Evolutionary conservation across 1,139 yeast genomes (phyloP).

Genomic region (Blastobotrys malaysiensis): DNA sequence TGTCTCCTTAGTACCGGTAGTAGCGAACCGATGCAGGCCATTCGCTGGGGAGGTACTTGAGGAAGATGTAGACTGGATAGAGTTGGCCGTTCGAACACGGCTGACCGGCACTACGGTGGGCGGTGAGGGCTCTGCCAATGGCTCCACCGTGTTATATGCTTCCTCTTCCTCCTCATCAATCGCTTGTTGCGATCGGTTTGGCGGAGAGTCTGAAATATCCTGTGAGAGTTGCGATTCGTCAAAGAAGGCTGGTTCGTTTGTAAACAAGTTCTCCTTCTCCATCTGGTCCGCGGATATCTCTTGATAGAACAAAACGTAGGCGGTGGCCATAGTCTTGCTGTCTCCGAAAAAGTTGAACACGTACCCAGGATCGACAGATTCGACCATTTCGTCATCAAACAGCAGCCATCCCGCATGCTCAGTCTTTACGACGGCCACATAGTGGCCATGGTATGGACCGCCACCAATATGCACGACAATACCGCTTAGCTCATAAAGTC

Average conservation of each 20-base stretch:
- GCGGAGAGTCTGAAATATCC: background rate
- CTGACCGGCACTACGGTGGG: constrained; percentile 1
- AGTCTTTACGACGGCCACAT: constrained; percentile 79
- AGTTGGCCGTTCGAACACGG: constrained; percentile 2
- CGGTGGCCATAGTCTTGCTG: constrained; percentile 83
- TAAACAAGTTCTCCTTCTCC: constrained; percentile 26
- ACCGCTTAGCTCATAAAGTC: constrained; percentile 73
- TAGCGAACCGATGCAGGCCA: constrained; percentile 5
- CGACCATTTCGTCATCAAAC: constrained; percentile 94
- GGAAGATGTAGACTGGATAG: background rate
- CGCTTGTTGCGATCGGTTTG: constrained; percentile 1
- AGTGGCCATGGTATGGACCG: constrained; percentile 97
- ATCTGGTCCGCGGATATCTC: constrained; percentile 28
- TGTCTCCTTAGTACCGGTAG: constrained; percentile 5
- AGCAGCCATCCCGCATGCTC: constrained; percentile 79
- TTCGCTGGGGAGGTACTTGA: constrained; percentile 2
- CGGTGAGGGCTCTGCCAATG: background rate
- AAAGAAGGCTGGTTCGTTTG: constrained; percentile 16
- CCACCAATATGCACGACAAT: constrained; percentile 94
- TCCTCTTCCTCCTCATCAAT: constrained; percentile 12
- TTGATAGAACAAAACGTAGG: constrained; percentile 79
- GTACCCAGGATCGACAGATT: constrained; percentile 74
- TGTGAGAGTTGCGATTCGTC: constrained; percentile 4
- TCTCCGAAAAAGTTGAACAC: constrained; percentile 88
- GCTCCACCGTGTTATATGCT: background rate